phyloP scores from a whole-genome alignment of 108 stramenopile species.

The Cyclotella choctawhatcheeana region DNA sequence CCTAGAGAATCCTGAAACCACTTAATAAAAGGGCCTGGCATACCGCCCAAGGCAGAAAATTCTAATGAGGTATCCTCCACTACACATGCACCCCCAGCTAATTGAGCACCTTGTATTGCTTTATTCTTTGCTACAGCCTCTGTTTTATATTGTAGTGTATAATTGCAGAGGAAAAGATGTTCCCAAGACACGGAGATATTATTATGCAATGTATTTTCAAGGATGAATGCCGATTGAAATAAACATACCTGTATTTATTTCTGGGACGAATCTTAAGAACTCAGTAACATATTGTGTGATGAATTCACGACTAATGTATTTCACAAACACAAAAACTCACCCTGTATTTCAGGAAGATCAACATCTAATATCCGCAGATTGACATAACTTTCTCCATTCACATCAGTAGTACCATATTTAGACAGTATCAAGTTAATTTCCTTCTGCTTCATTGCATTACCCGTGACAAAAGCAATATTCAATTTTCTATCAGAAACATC shows the following conservation, averaged over 20 bases:
- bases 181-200: background rate
- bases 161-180: background rate
- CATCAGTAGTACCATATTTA: constrained; percentile 55
- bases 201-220: background rate
- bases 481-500: constrained; percentile 43
- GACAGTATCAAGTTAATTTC: constrained; percentile 82
- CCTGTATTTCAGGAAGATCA: constrained; percentile 90
- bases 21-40: constrained; percentile 99
- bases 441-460: constrained; percentile 83
- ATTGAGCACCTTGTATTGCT: constrained; percentile 84
- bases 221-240: background rate
- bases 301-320: too few relatives aligned
- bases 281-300: constrained; percentile 1
- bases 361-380: constrained; percentile 77
- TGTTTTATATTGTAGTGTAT: background rate
- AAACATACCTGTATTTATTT: constrained; percentile 65
- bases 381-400: constrained; percentile 56
- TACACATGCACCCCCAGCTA: constrained; percentile 87
- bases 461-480: constrained; percentile 86
- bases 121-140: constrained; percentile 89
- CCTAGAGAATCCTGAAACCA: constrained; percentile 95
- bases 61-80: constrained; percentile 97
- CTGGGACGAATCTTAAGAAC: constrained; percentile 23
- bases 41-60: constrained; percentile 95
- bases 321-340: too few relatives aligned